Evolutionary conservation across 352 stramenopile species (phyloP).

Genomic region (Aphanomyces invadans): DNA sequence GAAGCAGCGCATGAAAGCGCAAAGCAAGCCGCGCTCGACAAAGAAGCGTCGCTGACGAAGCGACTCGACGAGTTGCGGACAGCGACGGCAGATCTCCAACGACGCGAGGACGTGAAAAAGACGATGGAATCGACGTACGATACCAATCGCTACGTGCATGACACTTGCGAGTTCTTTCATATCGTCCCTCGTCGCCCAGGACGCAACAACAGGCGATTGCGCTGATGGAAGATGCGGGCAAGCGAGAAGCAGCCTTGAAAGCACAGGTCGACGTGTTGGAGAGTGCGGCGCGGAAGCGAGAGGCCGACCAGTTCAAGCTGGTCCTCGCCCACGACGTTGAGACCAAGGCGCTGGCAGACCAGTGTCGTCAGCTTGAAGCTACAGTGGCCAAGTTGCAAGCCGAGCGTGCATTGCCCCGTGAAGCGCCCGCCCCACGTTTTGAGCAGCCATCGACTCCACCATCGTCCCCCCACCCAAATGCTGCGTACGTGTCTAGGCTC

Average conservation of each 20-base stretch:
- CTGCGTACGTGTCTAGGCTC: no score
- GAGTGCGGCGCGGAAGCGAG: neutral
- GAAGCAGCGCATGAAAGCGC: neutral
- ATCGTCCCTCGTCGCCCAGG: no score
- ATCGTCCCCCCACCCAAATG: no score
- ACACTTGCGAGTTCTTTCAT: neutral
- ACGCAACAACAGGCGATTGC: neutral
- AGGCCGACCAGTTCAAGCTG: neutral
- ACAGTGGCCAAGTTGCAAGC: neutral
- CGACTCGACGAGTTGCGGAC: neutral
- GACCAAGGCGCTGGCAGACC: neutral
- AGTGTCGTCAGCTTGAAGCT: neutral
- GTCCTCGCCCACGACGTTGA: neutral
- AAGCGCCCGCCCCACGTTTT: neutral
- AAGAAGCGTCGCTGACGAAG: neutral
- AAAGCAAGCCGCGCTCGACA: neutral
- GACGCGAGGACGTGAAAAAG: neutral
- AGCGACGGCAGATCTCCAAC: neutral
- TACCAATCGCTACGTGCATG: no score
- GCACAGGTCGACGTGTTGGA: neutral
- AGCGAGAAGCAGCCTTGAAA: neutral
- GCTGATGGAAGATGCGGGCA: neutral
- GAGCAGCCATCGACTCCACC: no score
- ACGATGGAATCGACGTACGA: slow-evolving; percentile 2
- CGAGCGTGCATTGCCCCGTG: neutral